phyloP scores from a whole-genome alignment of 805 yeast genomes.

The Kockiozyma suomiensis region DNA sequence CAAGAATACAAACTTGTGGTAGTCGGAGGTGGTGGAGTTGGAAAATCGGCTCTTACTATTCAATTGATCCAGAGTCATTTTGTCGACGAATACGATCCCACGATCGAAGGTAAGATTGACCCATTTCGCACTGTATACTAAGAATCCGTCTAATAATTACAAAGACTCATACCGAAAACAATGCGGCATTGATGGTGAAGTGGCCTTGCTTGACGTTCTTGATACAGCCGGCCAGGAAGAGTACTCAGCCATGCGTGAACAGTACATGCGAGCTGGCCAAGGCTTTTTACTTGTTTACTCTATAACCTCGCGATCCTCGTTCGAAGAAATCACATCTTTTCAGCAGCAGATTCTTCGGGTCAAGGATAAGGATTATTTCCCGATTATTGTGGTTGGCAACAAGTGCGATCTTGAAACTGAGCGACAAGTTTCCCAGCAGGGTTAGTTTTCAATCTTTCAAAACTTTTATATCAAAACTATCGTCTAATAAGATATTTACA shows the following conservation, averaged over 20 bases:
- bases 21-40: conserved; percentile 99
- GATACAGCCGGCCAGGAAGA: conserved; percentile 97
- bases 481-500: no score
- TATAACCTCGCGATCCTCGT: conserved; percentile 79
- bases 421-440: conserved; percentile 52
- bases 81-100: conserved; percentile 97
- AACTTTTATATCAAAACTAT: not conserved
- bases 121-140: not conserved
- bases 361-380: conserved; percentile 74
- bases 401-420: conserved; percentile 74
- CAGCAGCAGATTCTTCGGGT: conserved; percentile 78
- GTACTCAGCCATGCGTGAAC: conserved; percentile 72
- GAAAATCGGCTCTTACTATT: conserved; percentile 94
- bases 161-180: conserved; percentile 66
- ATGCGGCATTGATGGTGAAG: conserved; percentile 78
- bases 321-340: conserved; percentile 81
- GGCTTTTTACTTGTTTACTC: conserved; percentile 89
- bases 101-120: conserved; percentile 62
- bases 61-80: conserved; percentile 93
- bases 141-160: not conserved
- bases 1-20: conserved; percentile 86
- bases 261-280: conserved; percentile 67
- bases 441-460: conserved; percentile 13
- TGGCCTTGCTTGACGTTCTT: conserved; percentile 78
- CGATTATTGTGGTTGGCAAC: conserved; percentile 78